These are phyloP conservation scores for Mycena kentingensis DNA, from an alignment of 768 basidiomycete species.

Conservation along the genomic window DNA sequence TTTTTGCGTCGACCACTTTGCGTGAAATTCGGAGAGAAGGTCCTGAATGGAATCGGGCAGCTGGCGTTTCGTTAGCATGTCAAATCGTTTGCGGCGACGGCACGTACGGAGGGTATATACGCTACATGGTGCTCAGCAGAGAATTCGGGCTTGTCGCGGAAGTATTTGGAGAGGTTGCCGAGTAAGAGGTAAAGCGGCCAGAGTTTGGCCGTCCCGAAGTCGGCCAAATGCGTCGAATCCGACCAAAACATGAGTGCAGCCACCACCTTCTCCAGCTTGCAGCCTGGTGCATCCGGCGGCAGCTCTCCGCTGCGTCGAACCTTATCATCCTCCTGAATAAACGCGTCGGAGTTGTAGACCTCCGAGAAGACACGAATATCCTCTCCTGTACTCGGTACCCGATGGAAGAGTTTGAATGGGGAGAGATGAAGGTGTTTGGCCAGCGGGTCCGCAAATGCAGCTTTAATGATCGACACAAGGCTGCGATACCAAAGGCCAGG, in stretches of 20 bases:
- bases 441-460: constrained; percentile 22
- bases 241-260: constrained; percentile 33
- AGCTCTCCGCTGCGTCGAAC: constrained; percentile 22
- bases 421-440: constrained; percentile 26
- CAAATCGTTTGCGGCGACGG: not conserved
- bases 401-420: constrained; percentile 27
- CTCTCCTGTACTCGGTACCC: not conserved
- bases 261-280: constrained; percentile 25
- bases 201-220: constrained; percentile 30
- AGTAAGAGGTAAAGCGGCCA: constrained; percentile 41
- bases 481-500: constrained; percentile 29
- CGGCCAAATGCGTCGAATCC: constrained; percentile 32
- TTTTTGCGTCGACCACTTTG: constrained; percentile 15
- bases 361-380: constrained; percentile 20
- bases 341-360: constrained; percentile 25
- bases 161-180: constrained; percentile 39
- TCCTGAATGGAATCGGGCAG: constrained; percentile 31
- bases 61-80: constrained; percentile 8
- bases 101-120: constrained; percentile 34
- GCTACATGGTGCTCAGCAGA: constrained; percentile 32
- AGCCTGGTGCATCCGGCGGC: constrained; percentile 17
- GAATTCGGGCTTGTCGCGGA: constrained; percentile 20
- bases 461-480: constrained; percentile 28
- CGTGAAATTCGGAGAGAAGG: constrained; percentile 17
- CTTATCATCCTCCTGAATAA: constrained; percentile 22